Evolutionary conservation across 805 yeast genomes (phyloP).

Genomic region (baker's yeast (Saccharomyces cerevisiae)): DNA sequence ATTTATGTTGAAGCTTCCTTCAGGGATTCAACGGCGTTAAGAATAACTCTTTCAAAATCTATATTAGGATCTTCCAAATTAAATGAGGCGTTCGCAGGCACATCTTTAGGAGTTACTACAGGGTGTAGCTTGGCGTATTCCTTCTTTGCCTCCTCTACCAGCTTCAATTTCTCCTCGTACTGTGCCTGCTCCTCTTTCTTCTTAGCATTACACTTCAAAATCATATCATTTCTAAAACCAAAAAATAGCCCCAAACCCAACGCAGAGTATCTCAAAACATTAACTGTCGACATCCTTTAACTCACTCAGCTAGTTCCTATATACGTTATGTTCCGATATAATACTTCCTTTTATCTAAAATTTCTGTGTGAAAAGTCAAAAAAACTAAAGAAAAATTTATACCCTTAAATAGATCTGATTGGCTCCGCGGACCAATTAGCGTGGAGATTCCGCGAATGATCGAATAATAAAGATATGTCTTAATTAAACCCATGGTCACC

Average conservation of each 20-base stretch:
- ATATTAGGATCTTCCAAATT: conserved; percentile 85
- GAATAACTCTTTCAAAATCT: conserved; percentile 67
- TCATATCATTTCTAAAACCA: conserved; percentile 79
- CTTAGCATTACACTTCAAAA: conserved; percentile 52
- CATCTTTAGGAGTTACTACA: conserved; percentile 34
- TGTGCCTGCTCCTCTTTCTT: conserved; percentile 50
- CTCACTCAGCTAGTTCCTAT: background rate
- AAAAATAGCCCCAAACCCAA: conserved; percentile 80
- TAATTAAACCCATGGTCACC: conserved; percentile 46
- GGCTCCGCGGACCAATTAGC: background rate
- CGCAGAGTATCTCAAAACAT: conserved; percentile 85
- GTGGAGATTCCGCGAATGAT: background rate
- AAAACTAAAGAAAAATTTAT: background rate
- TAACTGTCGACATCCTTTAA: conserved; percentile 40
- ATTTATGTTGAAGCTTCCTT: conserved; percentile 19
- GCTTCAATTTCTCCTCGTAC: conserved; percentile 57
- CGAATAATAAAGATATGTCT: background rate
- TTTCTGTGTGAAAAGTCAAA: background rate
- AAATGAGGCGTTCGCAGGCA: conserved; percentile 38
- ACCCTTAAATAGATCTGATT: background rate
- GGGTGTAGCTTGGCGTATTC: conserved; percentile 67
- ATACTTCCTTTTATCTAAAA: background rate
- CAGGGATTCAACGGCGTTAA: conserved; percentile 53
- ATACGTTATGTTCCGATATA: background rate
- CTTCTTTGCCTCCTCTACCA: conserved; percentile 82